Percentiles rank a stretch among this genome's conserved stretches.
These are phyloP conservation scores for Leptographium wingfieldii DNA, from an alignment of 2,329 filamentous ascomycete species.

Conservation along the genomic window DNA sequence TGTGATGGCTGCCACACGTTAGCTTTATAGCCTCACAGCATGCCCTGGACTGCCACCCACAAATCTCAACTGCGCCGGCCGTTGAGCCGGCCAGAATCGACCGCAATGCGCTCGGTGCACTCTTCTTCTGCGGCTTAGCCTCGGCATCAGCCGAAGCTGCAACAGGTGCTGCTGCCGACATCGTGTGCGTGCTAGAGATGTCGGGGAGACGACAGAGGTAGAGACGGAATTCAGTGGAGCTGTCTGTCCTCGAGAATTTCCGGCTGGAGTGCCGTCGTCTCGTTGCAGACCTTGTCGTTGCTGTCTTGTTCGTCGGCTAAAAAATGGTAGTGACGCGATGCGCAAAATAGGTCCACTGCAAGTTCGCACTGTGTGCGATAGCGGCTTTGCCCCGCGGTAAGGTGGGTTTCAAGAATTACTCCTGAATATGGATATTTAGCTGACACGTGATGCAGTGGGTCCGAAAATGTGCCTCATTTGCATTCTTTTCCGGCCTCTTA, in stretches of 20 bases:
- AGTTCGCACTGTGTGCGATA: not conserved
- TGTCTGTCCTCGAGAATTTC: not conserved
- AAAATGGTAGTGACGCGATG: not conserved
- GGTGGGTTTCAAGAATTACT: too few relatives aligned
- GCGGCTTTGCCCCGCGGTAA: too few relatives aligned
- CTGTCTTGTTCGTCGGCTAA: not conserved
- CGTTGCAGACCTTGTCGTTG: too few relatives aligned
- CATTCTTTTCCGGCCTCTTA: too few relatives aligned
- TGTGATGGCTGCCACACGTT: slow-evolving; percentile 51
- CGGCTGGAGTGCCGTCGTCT: not conserved
- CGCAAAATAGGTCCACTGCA: not conserved
- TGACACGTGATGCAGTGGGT: too few relatives aligned
- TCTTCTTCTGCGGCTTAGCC: slow-evolving; percentile 19
- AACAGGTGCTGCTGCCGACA: slow-evolving; percentile 3
- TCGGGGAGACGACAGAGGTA: not conserved
- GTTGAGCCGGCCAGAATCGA: slow-evolving; percentile 85
- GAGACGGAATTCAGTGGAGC: not conserved
- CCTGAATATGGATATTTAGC: too few relatives aligned
- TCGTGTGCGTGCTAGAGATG: not conserved
- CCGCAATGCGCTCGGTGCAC: slow-evolving; percentile 64
- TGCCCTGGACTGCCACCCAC: slow-evolving; percentile 27
- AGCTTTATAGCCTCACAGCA: slow-evolving; percentile 10
- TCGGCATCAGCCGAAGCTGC: slow-evolving; percentile 4
- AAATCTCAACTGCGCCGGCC: slow-evolving; percentile 91
- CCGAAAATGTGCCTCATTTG: too few relatives aligned